phyloP scores from a whole-genome alignment of 192 early-diverging fungal species.

The Entomortierella chlamydospora region DNA sequence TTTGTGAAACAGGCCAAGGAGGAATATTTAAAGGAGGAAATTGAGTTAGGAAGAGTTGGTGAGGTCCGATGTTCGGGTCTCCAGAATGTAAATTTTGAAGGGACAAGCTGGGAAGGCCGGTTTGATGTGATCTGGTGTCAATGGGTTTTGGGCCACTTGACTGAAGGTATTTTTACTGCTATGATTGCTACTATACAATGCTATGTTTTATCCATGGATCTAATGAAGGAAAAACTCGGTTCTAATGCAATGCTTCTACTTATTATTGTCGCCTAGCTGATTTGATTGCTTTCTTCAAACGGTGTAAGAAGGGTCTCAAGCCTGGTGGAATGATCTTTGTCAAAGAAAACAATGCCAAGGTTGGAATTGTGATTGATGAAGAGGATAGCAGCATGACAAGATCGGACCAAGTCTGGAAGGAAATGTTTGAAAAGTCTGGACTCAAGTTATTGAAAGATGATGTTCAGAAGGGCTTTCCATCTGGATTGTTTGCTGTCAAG shows the following conservation, averaged over 20 bases:
- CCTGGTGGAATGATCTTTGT: conserved; percentile 87
- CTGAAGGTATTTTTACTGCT: no score
- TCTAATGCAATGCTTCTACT: neutral
- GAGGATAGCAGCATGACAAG: conserved; percentile 88
- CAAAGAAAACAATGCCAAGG: conserved; percentile 88
- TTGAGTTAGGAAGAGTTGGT: conserved; percentile 65
- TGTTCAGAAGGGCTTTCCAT: conserved; percentile 75
- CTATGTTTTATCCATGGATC: neutral
- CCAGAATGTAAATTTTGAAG: conserved; percentile 71
- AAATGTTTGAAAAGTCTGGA: conserved; percentile 71
- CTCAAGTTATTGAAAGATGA: conserved; percentile 71
- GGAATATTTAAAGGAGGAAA: conserved; percentile 70
- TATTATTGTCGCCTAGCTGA: conserved; percentile 64
- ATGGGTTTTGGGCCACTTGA: conserved; percentile 96
- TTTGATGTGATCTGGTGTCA: conserved; percentile 99
- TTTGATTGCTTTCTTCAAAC: conserved; percentile 82
- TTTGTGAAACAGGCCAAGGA: conserved; percentile 83
- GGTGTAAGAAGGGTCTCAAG: conserved; percentile 78
- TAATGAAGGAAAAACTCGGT: no score
- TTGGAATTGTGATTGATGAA: conserved; percentile 77
- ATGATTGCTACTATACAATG: no score
- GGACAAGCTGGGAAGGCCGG: conserved; percentile 69
- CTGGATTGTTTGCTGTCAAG: conserved; percentile 73
- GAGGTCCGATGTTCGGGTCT: conserved; percentile 81
- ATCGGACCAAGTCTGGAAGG: conserved; percentile 69